Conservation (phyloP, 306 rosid species). For the Rubus idaeus region DNA sequence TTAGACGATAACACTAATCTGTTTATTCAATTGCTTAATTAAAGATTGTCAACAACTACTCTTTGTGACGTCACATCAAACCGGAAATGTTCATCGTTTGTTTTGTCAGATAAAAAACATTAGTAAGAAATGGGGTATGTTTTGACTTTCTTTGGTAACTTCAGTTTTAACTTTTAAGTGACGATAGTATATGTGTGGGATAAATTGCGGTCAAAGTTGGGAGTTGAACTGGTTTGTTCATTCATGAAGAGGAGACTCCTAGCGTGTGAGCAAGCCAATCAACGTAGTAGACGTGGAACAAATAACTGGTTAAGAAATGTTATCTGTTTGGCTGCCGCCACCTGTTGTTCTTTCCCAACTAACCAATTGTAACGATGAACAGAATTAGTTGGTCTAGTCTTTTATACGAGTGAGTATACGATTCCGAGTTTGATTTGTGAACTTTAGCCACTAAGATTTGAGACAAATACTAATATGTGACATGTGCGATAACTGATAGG, state of each 20-base stretch:
- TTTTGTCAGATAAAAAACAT: neutral
- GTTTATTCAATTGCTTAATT: too few species aligned
- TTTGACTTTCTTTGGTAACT: slow-evolving; percentile 4
- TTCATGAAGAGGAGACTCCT: neutral
- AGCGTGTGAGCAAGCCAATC: neutral
- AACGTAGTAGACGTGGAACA: neutral
- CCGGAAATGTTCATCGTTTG: too few species aligned
- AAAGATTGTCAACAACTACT: too few species aligned
- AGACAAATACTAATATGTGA: neutral
- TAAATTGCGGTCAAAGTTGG: slow-evolving; percentile 15
- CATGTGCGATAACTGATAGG: neutral
- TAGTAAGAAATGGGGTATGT: neutral
- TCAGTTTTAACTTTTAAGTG: neutral
- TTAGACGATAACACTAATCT: too few species aligned
- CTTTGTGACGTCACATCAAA: too few species aligned
- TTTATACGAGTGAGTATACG: neutral
- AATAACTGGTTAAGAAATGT: neutral
- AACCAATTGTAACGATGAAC: neutral
- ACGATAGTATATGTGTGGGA: neutral
- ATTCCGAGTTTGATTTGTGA: neutral
- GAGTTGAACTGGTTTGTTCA: neutral
- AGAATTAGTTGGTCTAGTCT: neutral
- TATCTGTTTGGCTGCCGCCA: neutral
- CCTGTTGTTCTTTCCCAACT: neutral
- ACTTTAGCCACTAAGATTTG: neutral